Evolutionary conservation across 2,329 filamentous ascomycete genomes (phyloP), one percentile per base, ranked within the genome.

Genomic region (Colletotrichum tabaci): DNA sequence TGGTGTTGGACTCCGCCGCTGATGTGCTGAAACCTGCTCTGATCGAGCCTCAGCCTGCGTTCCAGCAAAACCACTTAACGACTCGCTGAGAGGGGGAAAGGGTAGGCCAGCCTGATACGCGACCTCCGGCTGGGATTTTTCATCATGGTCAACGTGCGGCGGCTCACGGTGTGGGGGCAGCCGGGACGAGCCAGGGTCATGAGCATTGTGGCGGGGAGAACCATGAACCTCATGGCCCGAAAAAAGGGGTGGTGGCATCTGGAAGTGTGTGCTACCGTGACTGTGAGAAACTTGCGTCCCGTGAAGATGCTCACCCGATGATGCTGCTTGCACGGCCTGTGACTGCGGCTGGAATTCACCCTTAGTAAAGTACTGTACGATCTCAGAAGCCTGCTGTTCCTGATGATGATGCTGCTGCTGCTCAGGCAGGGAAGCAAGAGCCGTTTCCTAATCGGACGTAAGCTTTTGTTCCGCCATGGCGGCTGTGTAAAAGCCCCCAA

Each of bases 351-450:
- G 82, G 73, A 80, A 88, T 82, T 89, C 87, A 73, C 87, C 87
- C 74, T 86, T 87, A 35, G 87, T 88, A 68, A 87, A 85, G 74
- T 87, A 88, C 75, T 86, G 86, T 13, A 89, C 81, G 35, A 88
- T 77, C 62, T 83, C 80, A 3, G 83, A 73, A 23, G 60, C 73
- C 50, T 74, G 61, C 38, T 61, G 69, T 15, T 69, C 58, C 13
- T 16, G 50, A 38, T 58, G 44, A 35, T 64, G 62, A 5, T 50
- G 60, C 18, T 58, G 23, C 38, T 65, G 61, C 16, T 68, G 52
- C 26, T 64, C 58, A 7, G 64, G 60, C 15, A 55, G 30, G 8
- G 57, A 35, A 23, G 42, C 49, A 46, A 47, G 4, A 16, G 23
- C 38, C 40, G 60, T 55, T 56, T 69, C 72, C 64, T 74, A 30